Evolutionary conservation across 106 monocot species (phyloP).

Genomic region (Ottelia alismoides): DNA sequence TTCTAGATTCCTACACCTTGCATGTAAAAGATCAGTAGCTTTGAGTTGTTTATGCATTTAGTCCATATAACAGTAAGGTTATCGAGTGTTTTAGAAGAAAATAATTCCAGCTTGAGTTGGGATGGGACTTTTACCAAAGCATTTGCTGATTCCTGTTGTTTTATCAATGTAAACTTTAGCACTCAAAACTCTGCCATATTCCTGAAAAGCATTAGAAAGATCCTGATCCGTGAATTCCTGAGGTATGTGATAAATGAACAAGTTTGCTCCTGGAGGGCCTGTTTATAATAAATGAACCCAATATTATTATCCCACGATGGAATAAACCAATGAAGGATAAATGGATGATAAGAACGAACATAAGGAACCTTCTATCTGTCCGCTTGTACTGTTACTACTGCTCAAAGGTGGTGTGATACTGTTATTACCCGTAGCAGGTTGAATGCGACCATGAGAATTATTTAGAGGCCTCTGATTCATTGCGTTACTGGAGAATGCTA

Average conservation of each 20-base stretch:
- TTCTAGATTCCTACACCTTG: too few relatives aligned
- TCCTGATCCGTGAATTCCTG: constrained; percentile 92
- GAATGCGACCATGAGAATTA: constrained; percentile 29
- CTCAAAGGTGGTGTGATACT: constrained; percentile 25
- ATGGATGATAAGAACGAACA: background rate
- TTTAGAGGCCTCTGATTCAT: constrained; percentile 31
- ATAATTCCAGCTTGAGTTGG: too few relatives aligned
- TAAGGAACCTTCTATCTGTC: constrained; percentile 76
- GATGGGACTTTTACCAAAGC: too few relatives aligned
- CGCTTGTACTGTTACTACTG: constrained; percentile 25
- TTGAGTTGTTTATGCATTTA: too few relatives aligned
- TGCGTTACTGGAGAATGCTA: constrained; percentile 33
- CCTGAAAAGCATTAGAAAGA: constrained; percentile 72
- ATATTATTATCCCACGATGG: background rate
- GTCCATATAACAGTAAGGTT: too few relatives aligned
- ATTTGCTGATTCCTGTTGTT: constrained; percentile 93
- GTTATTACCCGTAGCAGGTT: constrained; percentile 20
- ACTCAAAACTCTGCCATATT: constrained; percentile 84
- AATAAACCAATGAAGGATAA: background rate
- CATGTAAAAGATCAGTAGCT: too few relatives aligned
- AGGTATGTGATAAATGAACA: constrained; percentile 98
- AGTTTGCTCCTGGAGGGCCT: constrained; percentile 97
- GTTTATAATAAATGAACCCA: background rate
- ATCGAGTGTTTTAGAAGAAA: too few relatives aligned
- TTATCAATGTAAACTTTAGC: constrained; percentile 96